A percentile compares a stretch with the other conserved stretches of the same genome.
Conservation (phyloP, 176 grass and related monocot species). For the Raddia distichophylla region DNA sequence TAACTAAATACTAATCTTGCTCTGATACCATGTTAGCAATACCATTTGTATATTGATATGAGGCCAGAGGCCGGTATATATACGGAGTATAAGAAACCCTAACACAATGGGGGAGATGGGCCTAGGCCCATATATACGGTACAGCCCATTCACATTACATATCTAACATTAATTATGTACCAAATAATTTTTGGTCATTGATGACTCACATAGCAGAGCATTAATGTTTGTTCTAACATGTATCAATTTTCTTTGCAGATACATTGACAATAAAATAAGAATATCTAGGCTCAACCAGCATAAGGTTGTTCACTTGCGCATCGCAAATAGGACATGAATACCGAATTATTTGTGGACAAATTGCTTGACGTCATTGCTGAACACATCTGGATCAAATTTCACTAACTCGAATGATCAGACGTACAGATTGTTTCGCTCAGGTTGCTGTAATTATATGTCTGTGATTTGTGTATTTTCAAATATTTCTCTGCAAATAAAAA, state of each 20-base stretch:
- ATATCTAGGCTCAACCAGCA: conserved; percentile 57
- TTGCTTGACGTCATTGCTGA: background rate
- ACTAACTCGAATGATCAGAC: background rate
- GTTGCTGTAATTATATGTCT: background rate
- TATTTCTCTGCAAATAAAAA: background rate
- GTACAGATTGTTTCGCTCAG: conserved; percentile 14
- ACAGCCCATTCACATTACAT: too few relatives aligned
- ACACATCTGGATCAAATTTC: background rate
- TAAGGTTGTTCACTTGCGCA: conserved; percentile 71
- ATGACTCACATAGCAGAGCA: background rate
- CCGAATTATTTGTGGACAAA: background rate
- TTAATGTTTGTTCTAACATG: conserved; percentile 16
- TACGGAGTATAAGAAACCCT: too few relatives aligned
- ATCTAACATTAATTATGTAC: background rate
- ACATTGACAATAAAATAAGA: conserved; percentile 83
- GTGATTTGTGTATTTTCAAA: background rate
- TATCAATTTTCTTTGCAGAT: conserved; percentile 54
- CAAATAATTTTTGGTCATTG: background rate
- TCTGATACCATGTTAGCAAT: too few relatives aligned
- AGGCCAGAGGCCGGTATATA: too few relatives aligned
- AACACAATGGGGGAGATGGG: too few relatives aligned
- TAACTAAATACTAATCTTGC: too few relatives aligned
- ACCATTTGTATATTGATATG: too few relatives aligned
- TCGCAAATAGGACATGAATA: conserved; percentile 48
- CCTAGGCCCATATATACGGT: too few relatives aligned